A percentile compares a stretch with the other conserved stretches of the same genome.
These are phyloP conservation scores for Botrytis byssoidea DNA, from an alignment of 2,329 filamentous ascomycete species.

Conservation along the genomic window DNA sequence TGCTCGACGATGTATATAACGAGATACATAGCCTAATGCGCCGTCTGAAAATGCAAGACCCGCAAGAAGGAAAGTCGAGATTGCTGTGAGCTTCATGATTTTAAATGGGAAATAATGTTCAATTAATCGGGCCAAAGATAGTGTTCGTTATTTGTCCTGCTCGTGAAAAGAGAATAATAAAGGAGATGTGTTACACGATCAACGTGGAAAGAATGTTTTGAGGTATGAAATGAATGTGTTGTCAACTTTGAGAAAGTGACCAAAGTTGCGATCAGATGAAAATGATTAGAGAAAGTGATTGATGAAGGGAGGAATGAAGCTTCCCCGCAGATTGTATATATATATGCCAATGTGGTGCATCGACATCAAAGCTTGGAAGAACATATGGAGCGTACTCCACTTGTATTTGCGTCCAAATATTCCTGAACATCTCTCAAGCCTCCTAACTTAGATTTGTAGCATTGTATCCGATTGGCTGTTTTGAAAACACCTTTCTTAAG, in stretches of 20 bases:
- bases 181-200: conserved; percentile 6
- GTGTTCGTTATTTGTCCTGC: too few species aligned
- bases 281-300: background rate
- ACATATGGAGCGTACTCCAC: background rate
- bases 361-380: background rate
- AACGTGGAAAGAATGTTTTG: background rate
- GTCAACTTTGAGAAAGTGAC: background rate
- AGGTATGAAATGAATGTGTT: conserved; percentile 2
- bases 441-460: background rate
- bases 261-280: background rate
- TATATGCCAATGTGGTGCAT: background rate
- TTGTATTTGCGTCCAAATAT: background rate
- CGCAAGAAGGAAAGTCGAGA: background rate
- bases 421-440: too few species aligned
- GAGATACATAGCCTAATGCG: background rate
- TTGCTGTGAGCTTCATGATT: conserved; percentile 8
- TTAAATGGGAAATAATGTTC: background rate
- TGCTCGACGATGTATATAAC: background rate
- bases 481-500: background rate
- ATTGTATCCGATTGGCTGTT: background rate
- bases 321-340: background rate
- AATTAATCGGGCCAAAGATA: background rate
- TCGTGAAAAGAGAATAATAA: background rate
- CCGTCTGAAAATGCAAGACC: background rate
- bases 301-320: background rate